Conservation (phyloP, 192 early-diverging fungal genomes). For the Coemansia sp. region DNA sequence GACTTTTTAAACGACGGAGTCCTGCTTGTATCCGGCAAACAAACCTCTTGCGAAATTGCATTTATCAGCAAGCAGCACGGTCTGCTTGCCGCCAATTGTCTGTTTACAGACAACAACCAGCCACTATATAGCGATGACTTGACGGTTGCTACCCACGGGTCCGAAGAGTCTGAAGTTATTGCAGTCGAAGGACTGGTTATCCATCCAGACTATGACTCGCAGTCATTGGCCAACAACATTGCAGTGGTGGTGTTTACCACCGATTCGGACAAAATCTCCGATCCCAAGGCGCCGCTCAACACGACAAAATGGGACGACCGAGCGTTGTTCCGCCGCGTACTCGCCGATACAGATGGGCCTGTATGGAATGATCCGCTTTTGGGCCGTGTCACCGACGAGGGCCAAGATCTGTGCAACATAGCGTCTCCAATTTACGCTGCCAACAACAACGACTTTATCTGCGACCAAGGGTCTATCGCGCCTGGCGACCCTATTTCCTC, state of each 20-base stretch:
- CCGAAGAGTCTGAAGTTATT: conserved; percentile 2
- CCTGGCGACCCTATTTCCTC: conserved; percentile 10
- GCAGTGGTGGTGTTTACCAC: conserved; percentile 23
- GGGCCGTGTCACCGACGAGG: background rate
- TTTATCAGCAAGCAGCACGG: conserved; percentile 19
- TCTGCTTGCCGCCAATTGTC: conserved; percentile 29
- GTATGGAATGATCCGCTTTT: conserved; percentile 20
- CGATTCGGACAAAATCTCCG: background rate
- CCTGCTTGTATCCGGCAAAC: conserved; percentile 20
- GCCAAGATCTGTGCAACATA: conserved; percentile 15
- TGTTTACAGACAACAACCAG: conserved; percentile 9
- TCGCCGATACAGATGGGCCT: conserved; percentile 3
- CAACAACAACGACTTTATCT: conserved; percentile 28
- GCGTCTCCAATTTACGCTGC: conserved; percentile 35
- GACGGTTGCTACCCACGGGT: conserved; percentile 21
- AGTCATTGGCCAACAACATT: conserved; percentile 43
- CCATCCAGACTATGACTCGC: conserved; percentile 21
- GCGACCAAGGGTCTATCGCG: conserved; percentile 6
- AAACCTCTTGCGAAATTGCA: conserved; percentile 30
- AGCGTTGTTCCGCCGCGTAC: conserved; percentile 20
- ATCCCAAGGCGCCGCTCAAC: background rate
- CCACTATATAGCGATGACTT: conserved; percentile 4
- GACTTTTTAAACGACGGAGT: conserved; percentile 23
- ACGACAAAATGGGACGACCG: conserved; percentile 15
- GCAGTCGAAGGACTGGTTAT: conserved; percentile 10